phyloP scores from a whole-genome alignment of 257 asterid species.

The Salvia splendens region DNA sequence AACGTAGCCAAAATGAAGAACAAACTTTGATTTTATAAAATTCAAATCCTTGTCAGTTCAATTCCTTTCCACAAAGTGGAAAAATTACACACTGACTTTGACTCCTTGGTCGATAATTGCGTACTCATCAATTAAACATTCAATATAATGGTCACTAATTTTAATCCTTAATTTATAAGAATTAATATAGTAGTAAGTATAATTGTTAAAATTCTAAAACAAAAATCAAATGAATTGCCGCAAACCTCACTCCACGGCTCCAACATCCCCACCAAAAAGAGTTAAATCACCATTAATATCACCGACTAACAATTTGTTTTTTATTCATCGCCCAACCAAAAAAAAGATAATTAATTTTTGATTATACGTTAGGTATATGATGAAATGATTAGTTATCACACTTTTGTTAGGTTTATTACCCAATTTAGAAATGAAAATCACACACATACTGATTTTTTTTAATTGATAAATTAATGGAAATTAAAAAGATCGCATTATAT shows the following conservation, averaged over 20 bases:
- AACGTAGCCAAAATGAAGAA: slow-evolving; percentile 26
- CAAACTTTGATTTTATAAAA: background rate
- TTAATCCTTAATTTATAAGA: too few relatives aligned
- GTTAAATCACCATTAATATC: slow-evolving; percentile 28
- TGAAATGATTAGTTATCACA: too few relatives aligned
- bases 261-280: slow-evolving; percentile 18
- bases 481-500: background rate
- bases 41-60: background rate
- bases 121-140: background rate
- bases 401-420: too few relatives aligned
- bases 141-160: too few relatives aligned
- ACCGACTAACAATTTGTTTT: slow-evolving; percentile 14
- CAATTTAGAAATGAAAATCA: too few relatives aligned
- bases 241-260: background rate
- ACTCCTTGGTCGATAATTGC: background rate
- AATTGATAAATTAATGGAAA: background rate
- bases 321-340: slow-evolving; percentile 1
- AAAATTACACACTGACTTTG: slow-evolving; percentile 1
- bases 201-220: too few relatives aligned
- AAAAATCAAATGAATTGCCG: background rate
- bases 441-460: too few relatives aligned
- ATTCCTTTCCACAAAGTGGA: background rate
- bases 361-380: background rate
- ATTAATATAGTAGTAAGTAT: too few relatives aligned
- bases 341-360: slow-evolving; percentile 20